Percentiles rank a stretch among this genome's conserved stretches.
These are phyloP conservation scores for Serendipita sp. DNA, from an alignment of 768 basidiomycete species.

Conservation along the genomic window DNA sequence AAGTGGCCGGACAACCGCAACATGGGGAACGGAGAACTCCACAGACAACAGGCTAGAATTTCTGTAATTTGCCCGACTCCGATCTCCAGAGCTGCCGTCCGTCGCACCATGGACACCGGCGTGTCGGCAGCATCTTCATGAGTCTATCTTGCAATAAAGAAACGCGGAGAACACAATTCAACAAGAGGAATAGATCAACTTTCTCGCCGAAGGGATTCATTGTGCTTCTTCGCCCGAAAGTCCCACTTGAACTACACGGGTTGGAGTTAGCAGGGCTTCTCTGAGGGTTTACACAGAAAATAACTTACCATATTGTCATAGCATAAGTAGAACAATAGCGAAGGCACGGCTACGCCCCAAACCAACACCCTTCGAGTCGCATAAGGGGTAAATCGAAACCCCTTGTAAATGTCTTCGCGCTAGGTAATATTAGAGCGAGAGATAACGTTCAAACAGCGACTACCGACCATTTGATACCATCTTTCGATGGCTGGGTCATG, in stretches of 20 bases:
- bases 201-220: neutral
- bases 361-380: conserved; percentile 44
- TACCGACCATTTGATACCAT: conserved; percentile 43
- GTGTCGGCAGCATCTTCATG: neutral
- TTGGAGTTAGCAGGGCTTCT: neutral
- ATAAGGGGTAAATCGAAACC: conserved; percentile 63
- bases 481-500: conserved; percentile 37
- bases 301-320: conserved; percentile 9
- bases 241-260: conserved; percentile 4
- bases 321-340: conserved; percentile 35
- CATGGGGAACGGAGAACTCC: neutral
- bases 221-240: neutral
- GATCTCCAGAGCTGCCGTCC: neutral
- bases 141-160: neutral
- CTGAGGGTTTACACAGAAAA: neutral
- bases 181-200: neutral
- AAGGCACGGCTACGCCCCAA: conserved; percentile 48
- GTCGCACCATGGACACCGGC: neutral
- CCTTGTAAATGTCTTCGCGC: conserved; percentile 74
- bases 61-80: neutral
- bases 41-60: neutral
- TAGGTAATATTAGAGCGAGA: conserved; percentile 17
- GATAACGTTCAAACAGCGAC: neutral
- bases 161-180: neutral
- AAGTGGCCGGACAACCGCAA: neutral